These are phyloP conservation scores for Trichoderma koningiopsis DNA, from an alignment of 2,329 filamentous ascomycete species.

Conservation along the genomic window DNA sequence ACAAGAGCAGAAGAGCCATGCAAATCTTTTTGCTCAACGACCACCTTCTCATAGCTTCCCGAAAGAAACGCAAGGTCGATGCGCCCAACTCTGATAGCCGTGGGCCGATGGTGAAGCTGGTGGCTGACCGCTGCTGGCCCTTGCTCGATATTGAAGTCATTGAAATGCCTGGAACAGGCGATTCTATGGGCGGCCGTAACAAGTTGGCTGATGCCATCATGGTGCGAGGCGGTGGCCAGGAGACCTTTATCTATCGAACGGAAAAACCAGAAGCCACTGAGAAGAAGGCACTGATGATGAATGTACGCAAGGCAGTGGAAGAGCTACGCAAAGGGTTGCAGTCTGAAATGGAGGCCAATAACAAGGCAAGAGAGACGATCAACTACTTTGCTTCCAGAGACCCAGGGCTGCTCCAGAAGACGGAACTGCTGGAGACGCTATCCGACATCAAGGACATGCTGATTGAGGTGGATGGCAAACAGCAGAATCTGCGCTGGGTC, in stretches of 20 bases:
- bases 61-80: slow-evolving; percentile 89
- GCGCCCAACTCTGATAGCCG: slow-evolving; percentile 54
- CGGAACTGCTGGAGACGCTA: slow-evolving; percentile 75
- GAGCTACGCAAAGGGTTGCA: slow-evolving; percentile 84
- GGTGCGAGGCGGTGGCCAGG: slow-evolving; percentile 79
- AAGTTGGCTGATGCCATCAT: slow-evolving; percentile 85
- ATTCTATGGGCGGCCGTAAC: slow-evolving; percentile 56
- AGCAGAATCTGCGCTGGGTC: slow-evolving; percentile 94
- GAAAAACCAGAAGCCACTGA: slow-evolving; percentile 78
- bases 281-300: slow-evolving; percentile 79
- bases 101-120: slow-evolving; percentile 70
- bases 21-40: slow-evolving; percentile 94
- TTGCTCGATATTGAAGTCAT: slow-evolving; percentile 90
- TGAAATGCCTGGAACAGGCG: slow-evolving; percentile 73
- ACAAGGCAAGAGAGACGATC: slow-evolving; percentile 80
- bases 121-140: slow-evolving; percentile 93
- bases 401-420: slow-evolving; percentile 74
- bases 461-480: slow-evolving; percentile 94
- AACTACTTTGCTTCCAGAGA: slow-evolving; percentile 83
- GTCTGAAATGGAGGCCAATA: slow-evolving; percentile 83
- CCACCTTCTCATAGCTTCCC: slow-evolving; percentile 85
- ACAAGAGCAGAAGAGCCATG: slow-evolving; percentile 87
- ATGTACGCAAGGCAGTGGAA: slow-evolving; percentile 90
- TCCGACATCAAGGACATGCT: slow-evolving; percentile 83
- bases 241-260: slow-evolving; percentile 92